Percentiles rank a stretch among this genome's conserved stretches.
Evolutionary conservation across 495 filamentous ascomycete genomes (phyloP).

Genomic region (Gamarada debralockiae): DNA sequence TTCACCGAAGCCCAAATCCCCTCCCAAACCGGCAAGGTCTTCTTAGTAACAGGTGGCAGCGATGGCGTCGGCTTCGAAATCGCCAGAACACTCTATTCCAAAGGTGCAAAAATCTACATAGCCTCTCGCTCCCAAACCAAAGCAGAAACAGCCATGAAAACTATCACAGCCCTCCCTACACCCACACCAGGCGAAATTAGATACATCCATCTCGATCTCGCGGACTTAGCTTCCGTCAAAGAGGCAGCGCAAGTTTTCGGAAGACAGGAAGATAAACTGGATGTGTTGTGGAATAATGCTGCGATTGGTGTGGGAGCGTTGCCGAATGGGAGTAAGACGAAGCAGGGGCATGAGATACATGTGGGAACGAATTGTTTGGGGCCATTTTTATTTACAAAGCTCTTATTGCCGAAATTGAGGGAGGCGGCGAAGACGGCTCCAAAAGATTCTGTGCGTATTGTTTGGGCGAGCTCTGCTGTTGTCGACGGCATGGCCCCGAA

Average conservation of each 20-base stretch:
- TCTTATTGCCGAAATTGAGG: constrained; percentile 41
- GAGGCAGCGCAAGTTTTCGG: constrained; percentile 38
- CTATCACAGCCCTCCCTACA: constrained; percentile 23
- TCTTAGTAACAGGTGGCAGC: constrained; percentile 13
- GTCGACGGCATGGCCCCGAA: constrained; percentile 22
- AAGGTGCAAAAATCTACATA: constrained; percentile 46
- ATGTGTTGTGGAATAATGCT: constrained; percentile 55
- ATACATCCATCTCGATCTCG: constrained; percentile 43
- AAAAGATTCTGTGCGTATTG: constrained; percentile 28
- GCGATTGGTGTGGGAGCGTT: constrained; percentile 29
- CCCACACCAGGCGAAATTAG: constrained; percentile 31
- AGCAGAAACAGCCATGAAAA: constrained; percentile 26
- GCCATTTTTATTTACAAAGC: constrained; percentile 36
- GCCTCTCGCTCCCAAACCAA: constrained; percentile 39
- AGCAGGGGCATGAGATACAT: constrained; percentile 24
- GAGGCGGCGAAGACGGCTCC: constrained; percentile 24
- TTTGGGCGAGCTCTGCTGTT: constrained; percentile 33
- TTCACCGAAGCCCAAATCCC: constrained; percentile 5
- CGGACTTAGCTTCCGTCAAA: constrained; percentile 47
- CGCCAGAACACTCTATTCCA: constrained; percentile 35
- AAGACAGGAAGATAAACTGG: constrained; percentile 35
- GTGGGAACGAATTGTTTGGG: constrained; percentile 35
- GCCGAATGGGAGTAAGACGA: constrained; percentile 29
- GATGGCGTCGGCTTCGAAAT: constrained; percentile 28
- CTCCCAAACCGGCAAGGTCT: constrained; percentile 10